These are phyloP conservation scores for Polychaeton citri DNA, from an alignment of 2,329 filamentous ascomycete species.

Conservation along the genomic window DNA sequence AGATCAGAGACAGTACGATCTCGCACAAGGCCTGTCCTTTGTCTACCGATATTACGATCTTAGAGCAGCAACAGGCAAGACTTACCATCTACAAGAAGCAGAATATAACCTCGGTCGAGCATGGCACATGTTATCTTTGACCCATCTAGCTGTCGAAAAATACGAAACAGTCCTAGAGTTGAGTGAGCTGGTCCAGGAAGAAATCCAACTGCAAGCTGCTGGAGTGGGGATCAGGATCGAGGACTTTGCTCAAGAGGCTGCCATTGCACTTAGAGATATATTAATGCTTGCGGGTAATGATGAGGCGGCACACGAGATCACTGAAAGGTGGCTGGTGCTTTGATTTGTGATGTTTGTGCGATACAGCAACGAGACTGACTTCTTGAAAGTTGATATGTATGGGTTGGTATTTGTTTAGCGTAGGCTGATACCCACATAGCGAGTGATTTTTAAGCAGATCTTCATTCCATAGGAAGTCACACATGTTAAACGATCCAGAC, in stretches of 20 bases:
- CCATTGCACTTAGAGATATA: constrained; percentile 59
- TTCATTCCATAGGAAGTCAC: too few relatives aligned
- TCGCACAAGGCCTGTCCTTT: constrained; percentile 75
- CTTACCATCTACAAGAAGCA: constrained; percentile 53
- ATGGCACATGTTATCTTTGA: constrained; percentile 63
- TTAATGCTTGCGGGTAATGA: constrained; percentile 52
- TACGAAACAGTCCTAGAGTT: constrained; percentile 50
- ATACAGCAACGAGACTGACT: too few relatives aligned
- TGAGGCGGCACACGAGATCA: constrained; percentile 45
- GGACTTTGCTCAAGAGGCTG: constrained; percentile 55
- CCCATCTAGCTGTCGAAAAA: constrained; percentile 56
- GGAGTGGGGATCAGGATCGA: constrained; percentile 31
- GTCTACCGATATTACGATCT: constrained; percentile 59
- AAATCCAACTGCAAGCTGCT: constrained; percentile 23
- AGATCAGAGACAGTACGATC: constrained; percentile 77
- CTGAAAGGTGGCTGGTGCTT: constrained; percentile 41
- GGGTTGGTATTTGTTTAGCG: too few relatives aligned
- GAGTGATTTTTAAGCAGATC: too few relatives aligned
- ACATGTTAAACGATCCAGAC: too few relatives aligned
- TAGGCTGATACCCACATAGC: too few relatives aligned
- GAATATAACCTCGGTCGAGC: constrained; percentile 68
- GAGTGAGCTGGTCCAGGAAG: constrained; percentile 30
- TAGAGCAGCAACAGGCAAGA: constrained; percentile 29
- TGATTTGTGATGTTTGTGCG: too few relatives aligned
- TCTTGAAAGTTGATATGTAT: too few relatives aligned